phyloP scores from a whole-genome alignment of 345 rosid genomes.

The Brassica juncea region DNA sequence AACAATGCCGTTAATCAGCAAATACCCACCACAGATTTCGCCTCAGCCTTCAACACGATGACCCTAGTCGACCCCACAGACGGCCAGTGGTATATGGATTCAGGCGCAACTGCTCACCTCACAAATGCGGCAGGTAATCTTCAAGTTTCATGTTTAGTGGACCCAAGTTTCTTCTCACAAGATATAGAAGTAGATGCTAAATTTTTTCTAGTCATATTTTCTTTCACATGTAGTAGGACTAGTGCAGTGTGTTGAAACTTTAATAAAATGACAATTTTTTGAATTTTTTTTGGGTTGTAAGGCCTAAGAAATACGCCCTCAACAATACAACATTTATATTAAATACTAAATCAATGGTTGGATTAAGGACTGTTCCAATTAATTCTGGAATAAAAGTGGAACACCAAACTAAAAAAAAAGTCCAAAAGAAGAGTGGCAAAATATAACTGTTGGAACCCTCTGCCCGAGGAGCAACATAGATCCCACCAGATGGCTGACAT shows the following conservation, averaged over 20 bases:
- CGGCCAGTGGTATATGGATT: background rate
- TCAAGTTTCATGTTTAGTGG: background rate
- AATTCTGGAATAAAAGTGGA: too few relatives aligned
- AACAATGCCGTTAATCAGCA: background rate
- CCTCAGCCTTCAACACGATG: background rate
- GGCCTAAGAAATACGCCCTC: too few relatives aligned
- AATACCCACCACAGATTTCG: background rate
- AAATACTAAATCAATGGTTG: too few relatives aligned
- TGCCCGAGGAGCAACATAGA: too few relatives aligned
- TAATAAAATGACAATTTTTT: background rate
- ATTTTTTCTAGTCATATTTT: background rate
- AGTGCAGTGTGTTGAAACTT: background rate
- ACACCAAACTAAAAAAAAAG: too few relatives aligned
- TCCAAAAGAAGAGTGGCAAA: too few relatives aligned
- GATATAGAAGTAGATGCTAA: background rate
- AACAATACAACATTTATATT: too few relatives aligned
- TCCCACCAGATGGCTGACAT: too few relatives aligned
- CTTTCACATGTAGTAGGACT: background rate
- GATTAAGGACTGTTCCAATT: too few relatives aligned
- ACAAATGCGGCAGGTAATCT: background rate
- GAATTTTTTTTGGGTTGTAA: background rate
- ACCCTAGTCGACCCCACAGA: background rate
- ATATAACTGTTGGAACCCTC: too few relatives aligned
- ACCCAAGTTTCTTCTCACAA: background rate
- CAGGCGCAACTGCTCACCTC: background rate